phyloP scores from a whole-genome alignment of 2,329 filamentous ascomycete species.

The Microdochium paspali region DNA sequence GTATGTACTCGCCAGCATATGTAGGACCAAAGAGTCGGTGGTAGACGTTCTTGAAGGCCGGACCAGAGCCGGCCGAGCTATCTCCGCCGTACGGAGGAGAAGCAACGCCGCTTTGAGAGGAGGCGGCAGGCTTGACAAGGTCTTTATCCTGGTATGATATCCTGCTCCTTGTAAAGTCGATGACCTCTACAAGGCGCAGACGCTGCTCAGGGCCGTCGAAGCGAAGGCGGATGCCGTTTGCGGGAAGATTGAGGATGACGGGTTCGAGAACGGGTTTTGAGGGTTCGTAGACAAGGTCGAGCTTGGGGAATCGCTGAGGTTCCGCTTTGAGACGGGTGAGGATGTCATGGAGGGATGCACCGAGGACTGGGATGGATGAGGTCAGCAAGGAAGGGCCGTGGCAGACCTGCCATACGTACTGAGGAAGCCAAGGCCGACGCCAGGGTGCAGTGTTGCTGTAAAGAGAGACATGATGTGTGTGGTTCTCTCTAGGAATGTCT shows the following conservation, averaged over 20 bases:
- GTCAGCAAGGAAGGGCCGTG: conserved; percentile 5
- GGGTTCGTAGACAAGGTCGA: conserved; percentile 77
- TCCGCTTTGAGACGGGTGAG: conserved; percentile 82
- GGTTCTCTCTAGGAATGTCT: background rate
- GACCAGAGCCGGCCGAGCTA: conserved; percentile 40
- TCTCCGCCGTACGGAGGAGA: conserved; percentile 12
- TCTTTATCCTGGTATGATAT: conserved; percentile 61
- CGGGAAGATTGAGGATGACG: conserved; percentile 65
- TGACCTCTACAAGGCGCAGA: conserved; percentile 79
- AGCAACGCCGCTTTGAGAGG: conserved; percentile 17
- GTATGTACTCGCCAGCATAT: conserved; percentile 86
- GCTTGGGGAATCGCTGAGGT: conserved; percentile 69
- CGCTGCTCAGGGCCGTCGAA: conserved; percentile 94
- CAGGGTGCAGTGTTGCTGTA: conserved; percentile 19
- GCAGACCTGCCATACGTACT: conserved; percentile 10
- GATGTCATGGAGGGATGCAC: conserved; percentile 84
- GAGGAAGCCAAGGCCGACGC: conserved; percentile 19
- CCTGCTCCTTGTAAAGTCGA: conserved; percentile 79
- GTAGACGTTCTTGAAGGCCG: conserved; percentile 82
- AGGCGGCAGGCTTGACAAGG: conserved; percentile 55
- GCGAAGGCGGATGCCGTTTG: conserved; percentile 79
- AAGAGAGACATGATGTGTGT: conserved; percentile 17
- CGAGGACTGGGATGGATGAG: conserved; percentile 53
- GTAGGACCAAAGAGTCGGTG: conserved; percentile 88
- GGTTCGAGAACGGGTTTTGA: conserved; percentile 64